These are phyloP conservation scores for Arachis monticola DNA, from an alignment of 331 rosid species.

Conservation along the genomic window DNA sequence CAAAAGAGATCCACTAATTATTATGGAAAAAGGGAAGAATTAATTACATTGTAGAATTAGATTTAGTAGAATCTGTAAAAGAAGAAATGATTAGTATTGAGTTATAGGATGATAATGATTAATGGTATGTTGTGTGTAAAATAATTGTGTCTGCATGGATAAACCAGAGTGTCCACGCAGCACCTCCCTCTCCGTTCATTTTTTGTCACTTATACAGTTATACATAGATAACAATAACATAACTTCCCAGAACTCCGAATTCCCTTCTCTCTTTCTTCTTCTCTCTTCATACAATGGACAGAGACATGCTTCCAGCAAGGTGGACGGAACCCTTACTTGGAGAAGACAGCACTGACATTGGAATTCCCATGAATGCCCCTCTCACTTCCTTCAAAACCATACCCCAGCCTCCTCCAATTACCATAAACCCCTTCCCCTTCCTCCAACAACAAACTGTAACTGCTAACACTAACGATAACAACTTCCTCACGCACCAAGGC, in stretches of 20 bases:
- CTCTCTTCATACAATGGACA: slow-evolving; percentile 29
- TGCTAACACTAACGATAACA: slow-evolving; percentile 13
- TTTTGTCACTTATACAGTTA: neutral
- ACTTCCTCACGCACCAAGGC: slow-evolving; percentile 45
- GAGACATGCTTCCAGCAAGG: slow-evolving; percentile 38
- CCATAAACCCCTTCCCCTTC: neutral
- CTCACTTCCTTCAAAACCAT: slow-evolving; percentile 63
- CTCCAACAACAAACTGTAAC: neutral
- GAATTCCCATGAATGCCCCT: slow-evolving; percentile 47
- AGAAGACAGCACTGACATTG: slow-evolving; percentile 32
- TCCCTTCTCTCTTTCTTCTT: too few relatives aligned
- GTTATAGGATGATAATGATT: too few relatives aligned
- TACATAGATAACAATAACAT: too few relatives aligned
- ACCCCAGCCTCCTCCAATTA: slow-evolving; percentile 5
- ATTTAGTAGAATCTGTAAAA: too few relatives aligned
- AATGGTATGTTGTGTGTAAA: too few relatives aligned
- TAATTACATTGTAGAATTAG: too few relatives aligned
- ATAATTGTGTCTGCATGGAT: too few relatives aligned
- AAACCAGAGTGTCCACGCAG: too few relatives aligned
- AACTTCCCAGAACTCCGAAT: too few relatives aligned
- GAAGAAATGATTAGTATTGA: too few relatives aligned
- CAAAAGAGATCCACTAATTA: too few relatives aligned
- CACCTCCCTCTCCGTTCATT: neutral
- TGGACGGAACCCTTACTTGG: slow-evolving; percentile 39
- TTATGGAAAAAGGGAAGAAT: too few relatives aligned